Evolutionary conservation across 1,139 yeast genomes (phyloP).

Genomic region (Hemisphaericaspora subhashii): DNA sequence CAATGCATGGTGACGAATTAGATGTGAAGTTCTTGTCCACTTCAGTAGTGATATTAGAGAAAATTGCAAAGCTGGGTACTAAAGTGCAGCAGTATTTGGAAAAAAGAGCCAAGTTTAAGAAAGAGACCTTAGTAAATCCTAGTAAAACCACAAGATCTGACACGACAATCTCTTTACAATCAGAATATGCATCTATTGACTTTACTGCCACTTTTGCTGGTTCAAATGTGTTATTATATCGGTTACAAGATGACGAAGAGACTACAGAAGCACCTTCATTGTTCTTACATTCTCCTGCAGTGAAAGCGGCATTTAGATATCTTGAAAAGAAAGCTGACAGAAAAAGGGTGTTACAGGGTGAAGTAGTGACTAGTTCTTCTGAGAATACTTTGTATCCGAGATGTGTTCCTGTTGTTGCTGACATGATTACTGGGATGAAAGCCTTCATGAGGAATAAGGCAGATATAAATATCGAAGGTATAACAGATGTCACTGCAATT

Average conservation of each 20-base stretch:
- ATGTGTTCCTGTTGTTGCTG: slow-evolving; percentile 77
- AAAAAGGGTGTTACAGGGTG: slow-evolving; percentile 51
- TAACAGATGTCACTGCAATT: slow-evolving; percentile 14
- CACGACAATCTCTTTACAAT: slow-evolving; percentile 16
- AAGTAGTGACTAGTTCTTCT: slow-evolving; percentile 67
- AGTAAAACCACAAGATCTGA: too few relatives aligned
- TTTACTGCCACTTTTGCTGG: slow-evolving; percentile 65
- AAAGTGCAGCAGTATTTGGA: slow-evolving; percentile 40
- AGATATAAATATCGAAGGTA: slow-evolving; percentile 1
- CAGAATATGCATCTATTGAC: slow-evolving; percentile 46
- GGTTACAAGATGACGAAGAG: slow-evolving; percentile 40
- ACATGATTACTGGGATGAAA: slow-evolving; percentile 50
- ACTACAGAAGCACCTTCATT: slow-evolving; percentile 53
- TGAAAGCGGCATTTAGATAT: slow-evolving; percentile 49
- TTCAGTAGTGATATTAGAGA: slow-evolving; percentile 49
- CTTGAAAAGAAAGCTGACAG: slow-evolving; percentile 22
- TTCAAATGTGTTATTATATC: slow-evolving; percentile 58
- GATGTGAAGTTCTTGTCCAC: slow-evolving; percentile 63
- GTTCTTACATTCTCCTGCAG: slow-evolving; percentile 74
- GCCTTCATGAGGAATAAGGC: slow-evolving; percentile 31
- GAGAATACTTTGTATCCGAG: slow-evolving; percentile 67
- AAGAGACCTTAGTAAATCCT: slow-evolving; percentile 22
- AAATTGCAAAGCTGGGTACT: slow-evolving; percentile 44
- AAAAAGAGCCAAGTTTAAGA: slow-evolving; percentile 20
- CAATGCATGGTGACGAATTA: slow-evolving; percentile 63